phyloP scores from a whole-genome alignment of 306 rosid species.

The Prunus mira region DNA sequence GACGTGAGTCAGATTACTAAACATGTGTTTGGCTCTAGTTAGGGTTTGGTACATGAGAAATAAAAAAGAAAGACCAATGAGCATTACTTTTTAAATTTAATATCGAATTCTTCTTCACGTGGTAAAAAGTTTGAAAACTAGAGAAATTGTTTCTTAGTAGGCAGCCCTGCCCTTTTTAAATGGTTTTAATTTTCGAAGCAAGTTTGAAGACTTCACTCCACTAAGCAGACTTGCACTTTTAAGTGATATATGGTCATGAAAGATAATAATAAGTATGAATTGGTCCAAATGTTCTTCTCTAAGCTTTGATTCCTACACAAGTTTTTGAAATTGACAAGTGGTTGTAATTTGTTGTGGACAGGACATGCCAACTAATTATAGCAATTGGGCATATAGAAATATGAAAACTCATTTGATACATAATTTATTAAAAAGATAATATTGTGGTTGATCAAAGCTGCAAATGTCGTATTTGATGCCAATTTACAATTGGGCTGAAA shows the following conservation, averaged over 20 bases:
- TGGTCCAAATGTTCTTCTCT: background rate
- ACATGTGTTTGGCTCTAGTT: background rate
- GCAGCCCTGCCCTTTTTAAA: background rate
- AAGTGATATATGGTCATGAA: background rate
- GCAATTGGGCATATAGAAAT: background rate
- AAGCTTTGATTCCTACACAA: background rate
- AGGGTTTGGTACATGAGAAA: background rate
- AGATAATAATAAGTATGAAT: background rate
- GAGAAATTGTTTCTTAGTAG: background rate
- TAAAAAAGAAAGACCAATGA: background rate
- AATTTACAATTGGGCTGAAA: background rate
- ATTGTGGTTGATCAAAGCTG: background rate
- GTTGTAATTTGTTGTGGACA: background rate
- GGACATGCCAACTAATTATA: background rate
- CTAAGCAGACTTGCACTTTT: background rate
- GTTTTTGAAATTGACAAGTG: background rate
- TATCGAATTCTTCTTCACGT: background rate
- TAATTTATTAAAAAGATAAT: background rate
- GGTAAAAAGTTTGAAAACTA: background rate
- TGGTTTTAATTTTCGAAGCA: background rate
- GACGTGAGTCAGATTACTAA: background rate
- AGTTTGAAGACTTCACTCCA: background rate
- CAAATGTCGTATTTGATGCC: background rate
- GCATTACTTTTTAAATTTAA: background rate
- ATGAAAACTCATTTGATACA: background rate